Evolutionary conservation across 495 filamentous ascomycete species (phyloP).

Genomic region (Penicillium angulare): DNA sequence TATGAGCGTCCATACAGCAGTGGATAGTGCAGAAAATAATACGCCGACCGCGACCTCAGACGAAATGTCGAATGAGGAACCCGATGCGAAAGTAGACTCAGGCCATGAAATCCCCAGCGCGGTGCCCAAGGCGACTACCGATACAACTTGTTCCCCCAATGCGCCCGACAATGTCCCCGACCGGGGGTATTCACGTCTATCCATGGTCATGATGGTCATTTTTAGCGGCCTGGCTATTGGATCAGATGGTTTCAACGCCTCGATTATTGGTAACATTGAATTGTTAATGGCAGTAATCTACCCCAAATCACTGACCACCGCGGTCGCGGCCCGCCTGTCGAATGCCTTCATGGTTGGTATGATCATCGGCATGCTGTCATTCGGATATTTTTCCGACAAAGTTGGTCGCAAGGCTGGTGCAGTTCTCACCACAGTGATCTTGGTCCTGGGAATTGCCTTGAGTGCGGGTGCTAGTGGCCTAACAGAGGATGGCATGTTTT

Average conservation of each 20-base stretch:
- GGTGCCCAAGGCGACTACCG: too few relatives aligned
- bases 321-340: slow-evolving; percentile 19
- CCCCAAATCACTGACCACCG: slow-evolving; percentile 20
- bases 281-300: slow-evolving; percentile 29
- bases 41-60: too few relatives aligned
- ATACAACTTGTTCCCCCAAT: too few relatives aligned
- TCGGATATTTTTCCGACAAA: slow-evolving; percentile 35
- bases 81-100: too few relatives aligned
- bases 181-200: slow-evolving; percentile 18
- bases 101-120: too few relatives aligned
- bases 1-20: too few relatives aligned
- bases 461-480: slow-evolving; percentile 27
- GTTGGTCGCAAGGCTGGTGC: slow-evolving; percentile 34
- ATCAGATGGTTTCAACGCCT: slow-evolving; percentile 29
- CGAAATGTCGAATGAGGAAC: too few relatives aligned
- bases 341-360: slow-evolving; percentile 32
- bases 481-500: slow-evolving; percentile 27
- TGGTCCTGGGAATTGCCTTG: slow-evolving; percentile 27
- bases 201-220: slow-evolving; percentile 26
- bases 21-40: too few relatives aligned
- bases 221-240: slow-evolving; percentile 30
- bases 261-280: slow-evolving; percentile 30
- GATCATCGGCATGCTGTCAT: slow-evolving; percentile 40
- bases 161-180: not conserved
- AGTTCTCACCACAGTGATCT: slow-evolving; percentile 33